Evolutionary conservation across 768 basidiomycete species (phyloP).

Genomic region (Omphalotus guepiniiformis): DNA sequence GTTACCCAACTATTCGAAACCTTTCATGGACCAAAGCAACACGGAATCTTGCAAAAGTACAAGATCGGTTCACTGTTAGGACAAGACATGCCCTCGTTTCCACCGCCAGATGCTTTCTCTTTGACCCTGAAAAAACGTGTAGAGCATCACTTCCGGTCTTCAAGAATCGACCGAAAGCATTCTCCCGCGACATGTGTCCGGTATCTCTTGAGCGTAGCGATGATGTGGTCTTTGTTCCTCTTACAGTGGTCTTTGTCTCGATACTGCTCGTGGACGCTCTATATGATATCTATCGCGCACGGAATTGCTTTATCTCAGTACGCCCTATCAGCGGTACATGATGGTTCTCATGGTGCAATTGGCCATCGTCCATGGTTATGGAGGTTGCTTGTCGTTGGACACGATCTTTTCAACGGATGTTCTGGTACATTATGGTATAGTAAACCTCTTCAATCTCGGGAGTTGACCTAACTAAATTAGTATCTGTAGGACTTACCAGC

Average conservation of each 20-base stretch:
- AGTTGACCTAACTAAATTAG: too few relatives aligned
- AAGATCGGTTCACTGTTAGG: not conserved
- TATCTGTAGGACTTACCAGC: not conserved
- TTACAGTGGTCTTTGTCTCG: not conserved
- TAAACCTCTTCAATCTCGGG: too few relatives aligned
- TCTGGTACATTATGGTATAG: not conserved
- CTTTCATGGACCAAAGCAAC: not conserved
- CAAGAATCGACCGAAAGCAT: not conserved
- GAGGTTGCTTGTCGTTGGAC: not conserved
- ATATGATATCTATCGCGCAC: not conserved
- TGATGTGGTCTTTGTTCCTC: not conserved
- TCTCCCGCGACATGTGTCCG: not conserved
- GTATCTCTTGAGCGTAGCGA: not conserved
- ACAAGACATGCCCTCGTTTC: not conserved
- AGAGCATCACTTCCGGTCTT: too few relatives aligned
- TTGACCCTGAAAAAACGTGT: not conserved
- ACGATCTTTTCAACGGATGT: conserved; percentile 1
- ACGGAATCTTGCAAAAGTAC: not conserved
- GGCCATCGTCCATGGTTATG: not conserved
- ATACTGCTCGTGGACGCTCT: not conserved
- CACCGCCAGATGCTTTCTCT: not conserved
- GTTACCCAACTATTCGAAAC: not conserved
- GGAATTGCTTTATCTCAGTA: not conserved
- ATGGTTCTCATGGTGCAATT: not conserved
- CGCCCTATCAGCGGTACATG: not conserved